Conservation (phyloP, 2,329 filamentous ascomycete genomes). For the Lecanosticta acicola region DNA sequence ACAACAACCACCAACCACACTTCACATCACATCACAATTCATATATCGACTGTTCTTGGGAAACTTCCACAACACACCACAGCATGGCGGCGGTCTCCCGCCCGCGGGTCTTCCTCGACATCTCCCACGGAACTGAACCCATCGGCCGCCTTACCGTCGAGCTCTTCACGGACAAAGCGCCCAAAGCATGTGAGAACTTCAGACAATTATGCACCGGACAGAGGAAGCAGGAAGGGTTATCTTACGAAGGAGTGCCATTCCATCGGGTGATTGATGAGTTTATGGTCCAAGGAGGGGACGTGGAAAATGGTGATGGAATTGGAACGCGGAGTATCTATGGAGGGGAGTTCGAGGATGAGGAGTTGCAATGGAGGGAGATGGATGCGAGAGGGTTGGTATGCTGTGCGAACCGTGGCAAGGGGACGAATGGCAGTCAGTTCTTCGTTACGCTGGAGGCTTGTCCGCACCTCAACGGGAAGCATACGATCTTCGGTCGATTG, state of each 20-base stretch:
- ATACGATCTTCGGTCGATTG: slow-evolving; percentile 39
- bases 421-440: slow-evolving; percentile 41
- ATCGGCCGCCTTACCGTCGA: slow-evolving; percentile 41
- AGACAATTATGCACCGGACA: slow-evolving; percentile 40
- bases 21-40: no score
- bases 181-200: slow-evolving; percentile 45
- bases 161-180: slow-evolving; percentile 42
- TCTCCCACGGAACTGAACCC: slow-evolving; percentile 38
- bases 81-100: slow-evolving; percentile 19
- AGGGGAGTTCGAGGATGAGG: slow-evolving; percentile 39
- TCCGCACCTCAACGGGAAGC: slow-evolving; percentile 38
- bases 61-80: slow-evolving; percentile 1
- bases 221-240: slow-evolving; percentile 28
- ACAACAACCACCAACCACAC: not conserved
- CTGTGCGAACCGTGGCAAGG: slow-evolving; percentile 38
- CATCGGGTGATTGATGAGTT: slow-evolving; percentile 42
- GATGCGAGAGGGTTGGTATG: slow-evolving; percentile 38
- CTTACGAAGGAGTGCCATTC: slow-evolving; percentile 36
- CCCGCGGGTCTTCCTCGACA: slow-evolving; percentile 40
- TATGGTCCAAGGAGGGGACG: slow-evolving; percentile 43
- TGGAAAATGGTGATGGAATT: slow-evolving; percentile 38
- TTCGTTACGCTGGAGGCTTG: slow-evolving; percentile 39
- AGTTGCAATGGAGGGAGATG: slow-evolving; percentile 38
- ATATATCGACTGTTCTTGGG: no score
- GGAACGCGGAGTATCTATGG: slow-evolving; percentile 39